Evolutionary conservation across 805 yeast genomes (phyloP).

Genomic region (Metschnikowia arizonensis): DNA sequence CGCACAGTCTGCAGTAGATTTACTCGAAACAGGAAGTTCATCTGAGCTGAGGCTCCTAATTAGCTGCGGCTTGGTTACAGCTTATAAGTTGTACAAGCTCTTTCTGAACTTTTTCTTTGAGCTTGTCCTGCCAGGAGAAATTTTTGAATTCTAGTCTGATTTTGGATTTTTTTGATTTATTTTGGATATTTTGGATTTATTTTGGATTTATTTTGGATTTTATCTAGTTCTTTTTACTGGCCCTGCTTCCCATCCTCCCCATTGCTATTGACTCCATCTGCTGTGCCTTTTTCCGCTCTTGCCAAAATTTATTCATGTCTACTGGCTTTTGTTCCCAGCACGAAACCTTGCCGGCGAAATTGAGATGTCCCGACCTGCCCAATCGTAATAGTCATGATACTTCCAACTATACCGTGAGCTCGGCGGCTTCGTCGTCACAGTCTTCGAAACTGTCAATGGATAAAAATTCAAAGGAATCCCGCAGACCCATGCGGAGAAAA

Average conservation of each 20-base stretch:
- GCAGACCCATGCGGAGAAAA: slow-evolving; percentile 3
- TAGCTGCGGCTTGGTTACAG: slow-evolving; percentile 1
- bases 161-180: neutral
- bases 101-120: neutral
- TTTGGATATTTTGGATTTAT: no score
- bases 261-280: neutral
- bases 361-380: slow-evolving; percentile 2
- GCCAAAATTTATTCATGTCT: neutral
- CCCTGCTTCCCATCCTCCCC: no score
- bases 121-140: slow-evolving; percentile 4
- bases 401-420: neutral
- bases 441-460: neutral
- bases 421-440: slow-evolving; percentile 1
- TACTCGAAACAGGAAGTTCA: slow-evolving; percentile 3
- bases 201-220: no score
- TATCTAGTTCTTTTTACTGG: no score
- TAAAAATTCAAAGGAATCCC: neutral
- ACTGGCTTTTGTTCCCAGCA: neutral
- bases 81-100: neutral
- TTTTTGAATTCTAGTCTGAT: neutral
- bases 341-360: neutral
- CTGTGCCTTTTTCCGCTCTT: no score
- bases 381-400: neutral
- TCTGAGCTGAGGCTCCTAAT: slow-evolving; percentile 3
- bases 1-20: neutral